phyloP scores from a whole-genome alignment of 176 grass and related monocot species.

The Musa acuminata region DNA sequence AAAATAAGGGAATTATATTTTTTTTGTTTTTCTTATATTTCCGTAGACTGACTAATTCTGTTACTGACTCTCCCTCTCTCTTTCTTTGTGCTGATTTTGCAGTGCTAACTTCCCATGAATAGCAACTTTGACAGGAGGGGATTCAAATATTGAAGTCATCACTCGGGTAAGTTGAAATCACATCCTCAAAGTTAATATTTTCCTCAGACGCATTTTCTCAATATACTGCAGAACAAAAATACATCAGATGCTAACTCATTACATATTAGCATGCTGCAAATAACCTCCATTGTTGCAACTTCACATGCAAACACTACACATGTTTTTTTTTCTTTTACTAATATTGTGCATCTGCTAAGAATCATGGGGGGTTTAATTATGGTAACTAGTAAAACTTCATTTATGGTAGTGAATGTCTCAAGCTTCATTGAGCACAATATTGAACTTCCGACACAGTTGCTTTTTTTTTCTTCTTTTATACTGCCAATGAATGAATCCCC shows the following conservation, averaged over 20 bases:
- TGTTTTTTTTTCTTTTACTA: no score
- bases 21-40: no score
- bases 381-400: not conserved
- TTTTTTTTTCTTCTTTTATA: no score
- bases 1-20: no score
- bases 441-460: not conserved
- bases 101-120: constrained; percentile 1
- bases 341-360: not conserved
- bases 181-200: not conserved
- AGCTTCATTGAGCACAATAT: not conserved
- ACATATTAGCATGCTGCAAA: not conserved
- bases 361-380: not conserved
- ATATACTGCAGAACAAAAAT: no score
- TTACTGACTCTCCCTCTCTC: not conserved
- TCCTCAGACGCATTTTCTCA: not conserved
- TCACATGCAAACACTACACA: no score
- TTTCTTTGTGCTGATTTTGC: not conserved
- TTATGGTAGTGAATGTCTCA: not conserved
- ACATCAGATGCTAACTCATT: not conserved
- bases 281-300: no score
- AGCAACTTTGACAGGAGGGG: not conserved
- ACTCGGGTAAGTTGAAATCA: not conserved
- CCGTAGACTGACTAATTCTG: no score
- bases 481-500: not conserved
- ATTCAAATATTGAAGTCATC: not conserved